A percentile compares a stretch with the other conserved stretches of the same genome.
Evolutionary conservation across 129 eudicot species (phyloP).

Genomic region (Kitagawia praeruptora): DNA sequence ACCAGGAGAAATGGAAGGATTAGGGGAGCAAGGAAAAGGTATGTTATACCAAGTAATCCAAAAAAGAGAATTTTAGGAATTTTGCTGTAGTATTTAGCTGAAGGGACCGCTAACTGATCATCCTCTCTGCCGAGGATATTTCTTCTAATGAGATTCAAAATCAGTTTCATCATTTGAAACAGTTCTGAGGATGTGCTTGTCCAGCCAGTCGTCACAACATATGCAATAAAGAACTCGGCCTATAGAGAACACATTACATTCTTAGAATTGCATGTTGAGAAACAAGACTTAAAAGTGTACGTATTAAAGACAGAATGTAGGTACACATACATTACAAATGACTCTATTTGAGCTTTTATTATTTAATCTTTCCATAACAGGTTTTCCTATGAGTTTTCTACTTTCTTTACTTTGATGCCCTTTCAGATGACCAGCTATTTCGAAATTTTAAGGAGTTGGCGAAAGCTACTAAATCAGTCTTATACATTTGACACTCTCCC

Average conservation of each 20-base stretch:
- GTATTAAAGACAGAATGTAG: background rate
- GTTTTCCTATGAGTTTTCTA: background rate
- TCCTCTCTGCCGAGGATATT: slow-evolving; percentile 24
- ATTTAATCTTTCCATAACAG: background rate
- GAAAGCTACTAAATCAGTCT: background rate
- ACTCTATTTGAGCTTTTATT: background rate
- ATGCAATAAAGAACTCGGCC: slow-evolving; percentile 88
- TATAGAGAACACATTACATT: slow-evolving; percentile 22
- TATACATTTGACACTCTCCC: no score
- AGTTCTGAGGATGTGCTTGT: slow-evolving; percentile 66
- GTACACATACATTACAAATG: no score
- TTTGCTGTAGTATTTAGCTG: slow-evolving; percentile 57
- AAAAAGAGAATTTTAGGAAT: slow-evolving; percentile 74
- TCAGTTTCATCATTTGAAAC: slow-evolving; percentile 34
- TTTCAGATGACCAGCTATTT: background rate
- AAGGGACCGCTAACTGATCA: slow-evolving; percentile 61
- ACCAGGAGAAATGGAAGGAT: slow-evolving; percentile 78
- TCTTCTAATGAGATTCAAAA: slow-evolving; percentile 33
- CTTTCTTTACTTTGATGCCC: background rate
- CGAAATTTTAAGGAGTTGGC: no score
- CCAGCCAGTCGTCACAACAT: slow-evolving; percentile 93
- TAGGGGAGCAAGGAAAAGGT: slow-evolving; percentile 77
- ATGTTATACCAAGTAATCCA: slow-evolving; percentile 83
- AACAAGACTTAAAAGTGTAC: background rate
- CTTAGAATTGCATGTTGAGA: slow-evolving; percentile 2